phyloP scores from a whole-genome alignment of 768 basidiomycete genomes.

The Mycena vulgaris region DNA sequence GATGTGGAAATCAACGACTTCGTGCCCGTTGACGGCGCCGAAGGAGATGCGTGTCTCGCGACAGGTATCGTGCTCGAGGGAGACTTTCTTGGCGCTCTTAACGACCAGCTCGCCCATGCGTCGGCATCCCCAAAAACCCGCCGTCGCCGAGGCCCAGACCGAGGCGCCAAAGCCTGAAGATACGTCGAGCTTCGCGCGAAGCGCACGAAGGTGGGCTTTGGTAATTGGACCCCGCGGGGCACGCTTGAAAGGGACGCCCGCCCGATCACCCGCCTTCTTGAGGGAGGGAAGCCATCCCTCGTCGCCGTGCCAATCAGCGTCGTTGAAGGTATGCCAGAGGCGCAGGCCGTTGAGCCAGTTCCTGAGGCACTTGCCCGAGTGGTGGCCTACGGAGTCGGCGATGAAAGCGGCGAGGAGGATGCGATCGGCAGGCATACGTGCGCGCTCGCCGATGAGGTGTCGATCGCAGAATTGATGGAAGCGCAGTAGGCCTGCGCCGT shows the following conservation, averaged over 20 bases:
- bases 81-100: neutral
- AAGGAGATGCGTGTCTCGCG: neutral
- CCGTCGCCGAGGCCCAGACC: neutral
- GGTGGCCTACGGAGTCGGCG: slow-evolving; percentile 10
- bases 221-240: slow-evolving; percentile 13
- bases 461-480: slow-evolving; percentile 38
- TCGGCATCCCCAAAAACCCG: neutral
- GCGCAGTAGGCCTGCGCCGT: slow-evolving; percentile 41
- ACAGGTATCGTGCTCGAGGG: neutral
- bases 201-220: neutral
- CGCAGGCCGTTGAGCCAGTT: slow-evolving; percentile 21
- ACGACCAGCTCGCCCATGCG: no score
- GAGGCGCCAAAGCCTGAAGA: neutral
- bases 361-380: neutral
- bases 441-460: neutral
- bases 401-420: slow-evolving; percentile 30
- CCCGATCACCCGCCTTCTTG: no score
- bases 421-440: slow-evolving; percentile 6
- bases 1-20: neutral
- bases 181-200: neutral
- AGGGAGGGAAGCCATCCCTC: slow-evolving; percentile 5
- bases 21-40: neutral
- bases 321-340: slow-evolving; percentile 15
- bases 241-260: neutral
- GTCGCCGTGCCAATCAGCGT: slow-evolving; percentile 24